Base-by-base conservation (phyloP, 2,329 filamentous ascomycete genomes). In the Dothideomycetes sp. region DNA sequence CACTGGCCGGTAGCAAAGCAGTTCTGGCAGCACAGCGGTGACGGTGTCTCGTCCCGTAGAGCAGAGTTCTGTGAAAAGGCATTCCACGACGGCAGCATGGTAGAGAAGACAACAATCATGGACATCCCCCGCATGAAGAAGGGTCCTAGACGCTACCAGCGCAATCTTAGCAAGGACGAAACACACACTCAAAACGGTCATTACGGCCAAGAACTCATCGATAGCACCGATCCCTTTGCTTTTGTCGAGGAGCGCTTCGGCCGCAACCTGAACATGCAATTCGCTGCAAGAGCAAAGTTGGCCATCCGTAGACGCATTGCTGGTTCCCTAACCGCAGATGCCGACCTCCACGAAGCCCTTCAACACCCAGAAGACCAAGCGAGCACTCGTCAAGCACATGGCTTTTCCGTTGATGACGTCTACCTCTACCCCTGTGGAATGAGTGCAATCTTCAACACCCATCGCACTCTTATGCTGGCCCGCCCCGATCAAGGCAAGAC, bases 21-120 rank as follows among this genome's bases (percentile, higher is more conserved):
- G 52, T 95, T 94, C 54, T 98, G 91, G 91, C 91, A 96, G 59
- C 91, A 98, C 59, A 83, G 84, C 1, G 91, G 91, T 15, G 88
- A 94, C 45, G 91, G 91, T 12, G 72, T 94, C 11, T 95, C 88
- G 1, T 95, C 88, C 57, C 79, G 91, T 36, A 77, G 87, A 31
- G 88, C 86, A 24, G 89, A 95, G 56, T 95, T 94, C 59, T 94
- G 84, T 55, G 77, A 87, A 44, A 69, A 73, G 31, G 71, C 89
- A 2, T 75, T 93, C 47, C 72, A 73, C 29, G 79, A 89, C 45
- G 79, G 79, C 0, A 66, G 83, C 31, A 65, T 84, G 36, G 66
- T 75, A 3, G 69, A 77, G 38, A 57, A 61, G 11, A 62, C 57
- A 37, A 59, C 55, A 36, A 45, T 60, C 16, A 49, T 54, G 3